phyloP scores from a whole-genome alignment of 2,329 filamentous ascomycete species.

The Kalmusia sp. region DNA sequence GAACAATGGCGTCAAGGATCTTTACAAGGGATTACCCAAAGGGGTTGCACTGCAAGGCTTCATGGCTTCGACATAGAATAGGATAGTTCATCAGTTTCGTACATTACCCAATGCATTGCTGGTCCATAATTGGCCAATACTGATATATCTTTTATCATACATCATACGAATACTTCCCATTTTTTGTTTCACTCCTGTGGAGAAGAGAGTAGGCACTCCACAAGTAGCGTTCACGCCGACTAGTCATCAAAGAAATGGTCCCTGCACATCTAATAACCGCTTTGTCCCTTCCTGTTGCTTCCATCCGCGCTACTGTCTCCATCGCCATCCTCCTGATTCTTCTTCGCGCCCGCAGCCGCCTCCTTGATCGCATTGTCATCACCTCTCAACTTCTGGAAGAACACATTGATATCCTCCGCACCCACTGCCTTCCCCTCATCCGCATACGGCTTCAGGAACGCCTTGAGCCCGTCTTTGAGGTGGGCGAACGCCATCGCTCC shows the following conservation, averaged over 20 bases:
- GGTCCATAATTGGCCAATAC: too few species aligned
- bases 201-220: not conserved
- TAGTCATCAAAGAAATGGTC: too few species aligned
- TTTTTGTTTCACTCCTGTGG: too few species aligned
- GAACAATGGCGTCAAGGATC: not conserved
- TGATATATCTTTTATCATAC: not conserved
- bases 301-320: slow-evolving; percentile 31
- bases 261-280: slow-evolving; percentile 45
- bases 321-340: slow-evolving; percentile 36
- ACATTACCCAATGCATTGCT: not conserved
- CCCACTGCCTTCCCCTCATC: slow-evolving; percentile 87
- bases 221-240: not conserved
- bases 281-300: slow-evolving; percentile 46
- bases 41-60: not conserved
- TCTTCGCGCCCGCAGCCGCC: slow-evolving; percentile 39
- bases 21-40: slow-evolving; percentile 1
- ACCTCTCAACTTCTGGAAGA: slow-evolving; percentile 92
- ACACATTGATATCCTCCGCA: slow-evolving; percentile 94
- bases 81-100: not conserved
- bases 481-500: slow-evolving; percentile 99
- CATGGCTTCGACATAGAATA: not conserved
- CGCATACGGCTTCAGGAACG: slow-evolving; percentile 91
- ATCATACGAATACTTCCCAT: too few species aligned
- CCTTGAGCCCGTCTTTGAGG: slow-evolving; percentile 93
- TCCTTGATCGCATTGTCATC: slow-evolving; percentile 74